Base-by-base conservation (phyloP, 2,329 filamentous ascomycete species). In the Fusarium anguioides region DNA sequence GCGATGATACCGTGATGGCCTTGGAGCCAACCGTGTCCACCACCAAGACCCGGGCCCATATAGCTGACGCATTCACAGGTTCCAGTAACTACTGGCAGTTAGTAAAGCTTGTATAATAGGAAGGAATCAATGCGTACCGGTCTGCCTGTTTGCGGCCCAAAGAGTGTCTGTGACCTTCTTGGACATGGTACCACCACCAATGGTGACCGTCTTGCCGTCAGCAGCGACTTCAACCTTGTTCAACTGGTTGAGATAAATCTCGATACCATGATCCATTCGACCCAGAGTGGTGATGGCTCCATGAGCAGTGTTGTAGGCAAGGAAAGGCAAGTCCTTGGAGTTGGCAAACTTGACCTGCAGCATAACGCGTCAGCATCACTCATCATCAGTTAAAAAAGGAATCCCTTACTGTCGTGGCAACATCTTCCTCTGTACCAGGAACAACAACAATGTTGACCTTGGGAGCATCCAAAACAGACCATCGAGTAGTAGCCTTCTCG, bases 281-380 rank as follows among this genome's bases (percentile, higher is more conserved):
- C 81, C 83, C 4, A 87, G 67, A 0, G 82, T 84, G 37, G 78
- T 83, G 42, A 84, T 77, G 5, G 82, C 76, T 5, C 85, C 86
- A 57, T 88, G 86, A 3, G 77, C 80, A 15, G 83, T 83, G 68
- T 84, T 86, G 70, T 78, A 82, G 1, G 84, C 81, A 4, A 88
- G 79, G 62, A 88, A 86, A 0, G 85, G 83, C 4, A 86, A 56
- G 3, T 77, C 68, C 42, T 79, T 74, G 35, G 77, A 68, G 64
- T 82, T 84, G 39, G 85, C 84, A 59, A 78, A 86, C 47, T 74
- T 75, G 26, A 78, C 70, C 75, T 49, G 14, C 2, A 36, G 7
- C 14, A 14, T 5, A 8, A 7, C 1, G 7, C 6, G n/a, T 42
- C 18, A 60, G 26, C 23, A 44, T 5, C 18, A 6, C 1, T 4